Percentiles rank a stretch among this genome's conserved stretches.
phyloP scores from a whole-genome alignment of 106 monocot species.

The Dendrobium officinale region DNA sequence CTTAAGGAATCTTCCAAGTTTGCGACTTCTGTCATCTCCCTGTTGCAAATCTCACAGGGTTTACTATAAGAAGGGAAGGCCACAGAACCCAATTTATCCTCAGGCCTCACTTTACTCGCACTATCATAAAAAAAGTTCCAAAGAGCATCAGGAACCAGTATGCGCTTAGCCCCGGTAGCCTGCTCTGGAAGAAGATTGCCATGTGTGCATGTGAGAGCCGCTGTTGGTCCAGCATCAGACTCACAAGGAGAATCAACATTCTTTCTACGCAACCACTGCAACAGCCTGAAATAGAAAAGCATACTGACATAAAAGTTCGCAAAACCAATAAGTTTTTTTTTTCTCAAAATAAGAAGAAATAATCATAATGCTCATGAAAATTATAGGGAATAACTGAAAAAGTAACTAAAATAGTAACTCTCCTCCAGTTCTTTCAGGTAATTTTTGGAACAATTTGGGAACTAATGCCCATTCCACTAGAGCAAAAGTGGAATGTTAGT shows the following conservation, averaged over 20 bases:
- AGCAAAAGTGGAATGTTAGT: neutral
- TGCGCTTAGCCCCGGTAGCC: constrained; percentile 84
- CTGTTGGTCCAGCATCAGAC: constrained; percentile 79
- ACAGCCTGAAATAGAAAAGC: constrained; percentile 42
- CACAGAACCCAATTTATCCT: constrained; percentile 36
- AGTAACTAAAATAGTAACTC: neutral
- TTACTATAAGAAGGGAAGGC: constrained; percentile 56
- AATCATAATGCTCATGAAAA: neutral
- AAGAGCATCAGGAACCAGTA: constrained; percentile 58
- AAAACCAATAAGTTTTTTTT: neutral
- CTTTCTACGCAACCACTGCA: constrained; percentile 82
- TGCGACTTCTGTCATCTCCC: constrained; percentile 60
- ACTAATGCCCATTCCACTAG: neutral
- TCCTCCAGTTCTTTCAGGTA: neutral
- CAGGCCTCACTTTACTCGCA: constrained; percentile 30
- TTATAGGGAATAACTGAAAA: neutral
- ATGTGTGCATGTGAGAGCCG: constrained; percentile 77
- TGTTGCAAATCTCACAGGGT: constrained; percentile 65
- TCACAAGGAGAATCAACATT: constrained; percentile 64
- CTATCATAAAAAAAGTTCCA: constrained; percentile 84
- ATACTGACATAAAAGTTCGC: neutral
- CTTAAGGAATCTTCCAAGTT: constrained; percentile 66
- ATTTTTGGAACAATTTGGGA: neutral
- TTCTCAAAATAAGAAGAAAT: neutral
- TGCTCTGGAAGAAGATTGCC: constrained; percentile 77